A percentile compares a stretch with the other conserved stretches of the same genome.
Conservation (phyloP, 2,329 filamentous ascomycete species). For the Geosmithia morbida region DNA sequence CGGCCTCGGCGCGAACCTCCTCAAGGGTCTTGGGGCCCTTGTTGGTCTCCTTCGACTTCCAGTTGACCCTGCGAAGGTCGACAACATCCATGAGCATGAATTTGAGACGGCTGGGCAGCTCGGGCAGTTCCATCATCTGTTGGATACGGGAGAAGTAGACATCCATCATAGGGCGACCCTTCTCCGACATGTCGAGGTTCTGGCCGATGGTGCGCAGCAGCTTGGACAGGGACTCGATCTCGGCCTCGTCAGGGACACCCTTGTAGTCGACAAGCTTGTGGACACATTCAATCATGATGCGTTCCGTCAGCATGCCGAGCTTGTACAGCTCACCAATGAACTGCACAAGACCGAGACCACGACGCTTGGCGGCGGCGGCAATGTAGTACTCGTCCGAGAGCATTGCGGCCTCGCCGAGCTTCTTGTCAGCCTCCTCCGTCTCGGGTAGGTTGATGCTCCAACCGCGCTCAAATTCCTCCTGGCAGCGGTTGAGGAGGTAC, state of each 20-base stretch:
- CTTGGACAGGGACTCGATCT: slow-evolving; percentile 91
- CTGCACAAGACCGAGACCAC: slow-evolving; percentile 92
- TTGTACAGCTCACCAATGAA: slow-evolving; percentile 99
- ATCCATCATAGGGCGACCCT: slow-evolving; percentile 77
- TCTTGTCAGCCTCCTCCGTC: slow-evolving; percentile 23
- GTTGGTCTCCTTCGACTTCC: slow-evolving; percentile 76
- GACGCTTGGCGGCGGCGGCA: slow-evolving; percentile 86
- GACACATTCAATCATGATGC: slow-evolving; percentile 99
- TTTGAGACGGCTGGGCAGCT: slow-evolving; percentile 71
- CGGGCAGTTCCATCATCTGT: slow-evolving; percentile 63
- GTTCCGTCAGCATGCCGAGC: slow-evolving; percentile 93
- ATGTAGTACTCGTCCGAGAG: slow-evolving; percentile 94
- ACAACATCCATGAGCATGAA: slow-evolving; percentile 97
- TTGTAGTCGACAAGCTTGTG: slow-evolving; percentile 94
- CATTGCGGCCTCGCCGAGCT: slow-evolving; percentile 59
- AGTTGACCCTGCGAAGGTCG: slow-evolving; percentile 64
- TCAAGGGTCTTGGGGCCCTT: slow-evolving; percentile 96
- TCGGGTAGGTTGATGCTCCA: slow-evolving; percentile 66
- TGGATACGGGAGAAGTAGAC: slow-evolving; percentile 87
- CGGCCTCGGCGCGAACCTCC: slow-evolving; percentile 66
- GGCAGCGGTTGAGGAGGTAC: slow-evolving; percentile 94
- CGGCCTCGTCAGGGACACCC: slow-evolving; percentile 83
- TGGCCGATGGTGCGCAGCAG: slow-evolving; percentile 81
- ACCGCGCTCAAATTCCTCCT: slow-evolving; percentile 96
- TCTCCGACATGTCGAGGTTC: slow-evolving; percentile 71